phyloP scores from a whole-genome alignment of 2,329 filamentous ascomycete species.

The Cryphonectria radicalis region DNA sequence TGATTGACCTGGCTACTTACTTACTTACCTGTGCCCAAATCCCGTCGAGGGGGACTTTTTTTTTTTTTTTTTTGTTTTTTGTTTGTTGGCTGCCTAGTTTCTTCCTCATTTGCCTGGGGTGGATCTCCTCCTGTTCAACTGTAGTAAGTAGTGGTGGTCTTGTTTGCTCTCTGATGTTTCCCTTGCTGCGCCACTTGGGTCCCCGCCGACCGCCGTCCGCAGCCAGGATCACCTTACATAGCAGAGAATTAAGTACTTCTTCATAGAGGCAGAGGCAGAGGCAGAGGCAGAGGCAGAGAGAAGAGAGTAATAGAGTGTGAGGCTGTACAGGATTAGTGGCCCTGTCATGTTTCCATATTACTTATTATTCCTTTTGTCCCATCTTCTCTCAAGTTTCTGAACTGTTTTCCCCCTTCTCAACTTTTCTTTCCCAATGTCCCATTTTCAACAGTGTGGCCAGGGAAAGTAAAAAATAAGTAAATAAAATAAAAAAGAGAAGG shows the following conservation, averaged over 20 bases:
- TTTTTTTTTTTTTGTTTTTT: background rate
- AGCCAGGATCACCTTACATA: background rate
- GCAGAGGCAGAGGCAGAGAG: background rate
- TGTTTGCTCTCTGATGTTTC: background rate
- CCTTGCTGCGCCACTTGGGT: background rate
- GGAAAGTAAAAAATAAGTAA: no score
- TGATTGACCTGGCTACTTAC: background rate
- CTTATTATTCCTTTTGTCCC: background rate
- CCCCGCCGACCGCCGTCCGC: slow-evolving; percentile 1
- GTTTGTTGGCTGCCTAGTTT: background rate
- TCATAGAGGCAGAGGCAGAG: background rate
- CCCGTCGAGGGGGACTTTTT: no score
- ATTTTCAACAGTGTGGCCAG: no score
- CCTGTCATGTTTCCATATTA: background rate
- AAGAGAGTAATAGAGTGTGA: background rate
- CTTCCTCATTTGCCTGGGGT: background rate
- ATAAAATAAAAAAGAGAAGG: background rate
- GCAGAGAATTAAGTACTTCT: background rate
- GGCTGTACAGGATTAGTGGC: background rate
- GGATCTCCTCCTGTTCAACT: background rate
- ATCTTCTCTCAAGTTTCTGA: background rate
- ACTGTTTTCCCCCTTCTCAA: no score
- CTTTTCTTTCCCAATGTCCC: background rate
- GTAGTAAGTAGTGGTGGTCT: background rate
- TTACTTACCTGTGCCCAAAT: no score